These are phyloP conservation scores for Casuarina cunninghamiana DNA, from an alignment of 306 rosid genomes.

Conservation along the genomic window DNA sequence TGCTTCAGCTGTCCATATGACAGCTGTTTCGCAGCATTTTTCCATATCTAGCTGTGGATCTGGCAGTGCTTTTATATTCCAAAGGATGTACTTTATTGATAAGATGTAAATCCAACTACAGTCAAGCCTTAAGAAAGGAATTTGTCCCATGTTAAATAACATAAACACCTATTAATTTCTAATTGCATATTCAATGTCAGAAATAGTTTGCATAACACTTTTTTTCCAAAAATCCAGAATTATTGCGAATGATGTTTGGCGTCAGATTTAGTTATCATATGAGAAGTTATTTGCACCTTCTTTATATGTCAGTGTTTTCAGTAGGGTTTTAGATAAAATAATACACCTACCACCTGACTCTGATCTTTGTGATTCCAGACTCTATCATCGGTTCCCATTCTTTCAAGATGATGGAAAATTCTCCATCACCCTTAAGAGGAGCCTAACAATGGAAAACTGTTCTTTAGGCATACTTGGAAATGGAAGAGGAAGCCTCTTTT, in stretches of 20 bases:
- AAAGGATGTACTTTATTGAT: not conserved
- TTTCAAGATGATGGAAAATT: not conserved
- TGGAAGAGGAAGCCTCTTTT: not conserved
- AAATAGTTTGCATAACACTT: not conserved
- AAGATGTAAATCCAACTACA: not conserved
- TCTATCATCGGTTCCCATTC: not conserved
- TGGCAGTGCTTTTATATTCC: not conserved
- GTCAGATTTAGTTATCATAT: not conserved
- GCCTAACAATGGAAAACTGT: not conserved
- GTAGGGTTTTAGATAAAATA: not conserved
- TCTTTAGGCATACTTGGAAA: not conserved
- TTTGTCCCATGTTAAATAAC: not conserved
- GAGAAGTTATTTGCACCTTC: not conserved
- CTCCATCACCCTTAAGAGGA: not conserved
- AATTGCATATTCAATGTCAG: not conserved
- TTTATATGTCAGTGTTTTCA: not conserved
- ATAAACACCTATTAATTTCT: not conserved
- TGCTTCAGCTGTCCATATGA: not conserved
- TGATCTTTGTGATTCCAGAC: not conserved
- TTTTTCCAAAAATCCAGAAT: not conserved
- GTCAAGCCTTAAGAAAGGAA: not conserved
- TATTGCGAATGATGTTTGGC: not conserved
- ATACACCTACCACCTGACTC: not conserved
- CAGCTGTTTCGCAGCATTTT: not conserved
- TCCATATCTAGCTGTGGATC: not conserved